Base-by-base conservation (phyloP, 2,329 filamentous ascomycete species). In the Aurifilum marmelostoma region DNA sequence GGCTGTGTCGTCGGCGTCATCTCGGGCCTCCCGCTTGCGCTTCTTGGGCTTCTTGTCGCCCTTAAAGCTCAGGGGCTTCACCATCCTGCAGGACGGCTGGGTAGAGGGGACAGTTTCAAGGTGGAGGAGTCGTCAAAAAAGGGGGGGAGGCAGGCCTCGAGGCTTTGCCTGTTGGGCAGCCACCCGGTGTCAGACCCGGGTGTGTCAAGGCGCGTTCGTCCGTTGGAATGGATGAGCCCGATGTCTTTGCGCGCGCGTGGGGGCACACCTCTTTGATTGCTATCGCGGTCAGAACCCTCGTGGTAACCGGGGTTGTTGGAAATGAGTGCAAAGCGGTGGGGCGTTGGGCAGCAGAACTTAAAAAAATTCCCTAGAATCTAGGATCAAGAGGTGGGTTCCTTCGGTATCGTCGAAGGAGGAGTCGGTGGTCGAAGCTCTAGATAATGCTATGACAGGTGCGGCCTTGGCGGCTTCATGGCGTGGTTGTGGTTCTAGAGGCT, bases 51-150 rank as follows among this genome's bases (percentile, higher is more conserved):
- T 96, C 81, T 97, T 97, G 82, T 99, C 96, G 84, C 96, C 96
- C 82, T 99, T 99, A 86, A 99, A 99, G 63, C 89, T 85, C 69
- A 99, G 87, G 62, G 95, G 90, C 79, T 97, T 97, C 74, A 97
- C 91, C 92, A 96, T 96, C 71, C 73, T 81, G 74, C 59, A 47
- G 63, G 27, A 32, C 34, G 60, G 65, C 56, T 60, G 65, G 61
- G 29, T 6, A 9, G 32, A 24, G 24, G 32, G 58, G 11, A 18
- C 11, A 7, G 43, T n/a, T n/a, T n/a, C 43, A 9, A n/a, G 21
- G 18, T 21, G 21, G 43, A n/a, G 18, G 43, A n/a, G 43, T 47
- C 43, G 21, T n/a, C 18, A 47, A 47, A 47, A n/a, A n/a, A 11
- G 21, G 21, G 58, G 21, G 9, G 58, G 37, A 9, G 32, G 29